Base-by-base conservation (phyloP, 805 yeast species). In the Priceomyces medius region DNA sequence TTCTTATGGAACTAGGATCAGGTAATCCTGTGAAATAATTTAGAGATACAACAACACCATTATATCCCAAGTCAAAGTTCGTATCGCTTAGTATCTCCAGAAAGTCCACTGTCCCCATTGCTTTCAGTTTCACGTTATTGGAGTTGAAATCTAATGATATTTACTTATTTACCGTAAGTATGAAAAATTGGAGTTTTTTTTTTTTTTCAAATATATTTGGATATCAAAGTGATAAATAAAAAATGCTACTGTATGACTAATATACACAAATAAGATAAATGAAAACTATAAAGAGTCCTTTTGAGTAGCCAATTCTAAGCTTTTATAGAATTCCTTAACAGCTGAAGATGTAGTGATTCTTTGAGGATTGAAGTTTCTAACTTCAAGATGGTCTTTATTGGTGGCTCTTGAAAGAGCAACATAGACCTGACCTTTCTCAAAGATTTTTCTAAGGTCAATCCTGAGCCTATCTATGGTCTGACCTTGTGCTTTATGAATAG, bases 401-500 rank as follows among this genome's bases (percentile, higher is more conserved):
- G 79, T 82, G 6, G 93, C 93, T 69, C 95, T 74, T 34, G 89
- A 83, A 38, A 86, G 63, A 0, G 95, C 93, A 26, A 86, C 93
- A 53, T 86, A 86, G 3, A 84, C 88, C 53, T 86, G 95, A 16
- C 95, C 95, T 41, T 79, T 83, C 58, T 86, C 95, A 51, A 86
- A 86, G 19, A 80, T 76, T 47, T 71, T 76, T 19, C 75, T 68
- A 36, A 86, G 60, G 53, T 86, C 90, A 9, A 86, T 88, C 47
- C 77, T 79, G 3, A 86, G 81, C 46, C 87, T 61, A 31, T 77
- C 80, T 34, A 86, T 72, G 0, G 95, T 85, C 63, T 86, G 95
- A 2, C 95, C 95, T 58, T 86, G 95, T 0, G 93, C 79, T 57
- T 86, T 86, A 56, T 86, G 95, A 38, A 86, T 86, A 0, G 93